Base-by-base conservation (phyloP, 2,329 filamentous ascomycete genomes). In the Aureobasidium sp. region DNA sequence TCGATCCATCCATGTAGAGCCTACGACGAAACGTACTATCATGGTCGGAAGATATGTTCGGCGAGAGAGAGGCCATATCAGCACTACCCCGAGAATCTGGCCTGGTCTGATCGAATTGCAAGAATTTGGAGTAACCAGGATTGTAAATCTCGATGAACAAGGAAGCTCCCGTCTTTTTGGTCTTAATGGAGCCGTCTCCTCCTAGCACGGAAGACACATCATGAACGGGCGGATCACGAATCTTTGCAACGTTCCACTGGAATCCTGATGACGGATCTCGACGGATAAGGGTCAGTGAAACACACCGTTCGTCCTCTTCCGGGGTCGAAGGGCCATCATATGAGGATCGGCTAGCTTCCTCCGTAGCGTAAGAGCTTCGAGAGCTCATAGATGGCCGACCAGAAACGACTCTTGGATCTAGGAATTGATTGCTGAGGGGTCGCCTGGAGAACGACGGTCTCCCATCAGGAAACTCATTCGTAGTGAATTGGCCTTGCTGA, bases 81-180 rank as follows among this genome's bases (percentile, higher is more conserved):
- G 66, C 75, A 67, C 71, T 71, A 29, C 56, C 55, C 8, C 66
- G 64, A 5, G 69, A 70, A 7, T 60, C 65, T 10, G 66, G 46
- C 39, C 67, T 65, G 41, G 67, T 56, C 10, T 74, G 71, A 39
- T 74, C 71, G 17, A 72, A 69, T 3, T 71, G 68, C n/a, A 79
- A 71, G 66, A 87, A 86, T 60, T 82, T 82, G 43, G 75, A 77
- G 68, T 87, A 87, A 17, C 83, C 84, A 1, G 82, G 81, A 27
- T 83, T 86, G 9, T 75, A 78, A 12, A 87, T 79, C 57, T 85
- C 82, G 12, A 87, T 77, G 48, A 75, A 79, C 46, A 80, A 65
- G 0, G 78, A 78, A 8, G 76, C 70, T 24, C 77, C 77, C 20
- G 71, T 69, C 65, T 74, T 78, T 51, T 63, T 71, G 46, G 71